These are phyloP conservation scores for Backusella tuberculispora DNA, from an alignment of 192 early-diverging fungal genomes.

Conservation along the genomic window DNA sequence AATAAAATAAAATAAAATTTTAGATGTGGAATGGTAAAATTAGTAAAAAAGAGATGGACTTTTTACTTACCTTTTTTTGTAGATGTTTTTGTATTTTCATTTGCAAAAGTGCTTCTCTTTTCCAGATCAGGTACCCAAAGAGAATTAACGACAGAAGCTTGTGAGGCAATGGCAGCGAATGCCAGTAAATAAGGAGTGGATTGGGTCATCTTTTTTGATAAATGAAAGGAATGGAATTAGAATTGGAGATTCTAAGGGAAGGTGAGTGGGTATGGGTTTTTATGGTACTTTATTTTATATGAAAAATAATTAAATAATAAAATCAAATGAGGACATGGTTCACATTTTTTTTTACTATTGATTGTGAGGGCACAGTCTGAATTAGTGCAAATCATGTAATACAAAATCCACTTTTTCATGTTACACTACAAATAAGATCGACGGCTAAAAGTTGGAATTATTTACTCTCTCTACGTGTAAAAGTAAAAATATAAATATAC, in stretches of 20 bases:
- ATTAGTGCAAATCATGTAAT: not conserved
- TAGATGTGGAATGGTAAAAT: not conserved
- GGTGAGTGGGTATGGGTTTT: too few relatives aligned
- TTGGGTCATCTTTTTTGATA: not conserved
- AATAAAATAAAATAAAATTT: too few relatives aligned
- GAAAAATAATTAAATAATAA: conserved; percentile 13
- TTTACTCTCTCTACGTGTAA: not conserved
- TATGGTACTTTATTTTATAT: not conserved
- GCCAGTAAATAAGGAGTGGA: conserved; percentile 1
- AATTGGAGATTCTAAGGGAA: not conserved
- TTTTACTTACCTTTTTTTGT: not conserved
- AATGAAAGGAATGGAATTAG: not conserved
- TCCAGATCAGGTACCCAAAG: conserved; percentile 1
- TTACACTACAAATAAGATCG: conserved; percentile 1
- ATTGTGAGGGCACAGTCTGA: not conserved
- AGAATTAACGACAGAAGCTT: not conserved
- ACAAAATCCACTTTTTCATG: not conserved
- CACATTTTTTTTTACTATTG: conserved; percentile 6
- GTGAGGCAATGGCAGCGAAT: not conserved
- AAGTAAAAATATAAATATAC: not conserved
- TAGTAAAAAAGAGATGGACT: not conserved
- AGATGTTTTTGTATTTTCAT: not conserved
- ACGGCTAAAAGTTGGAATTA: not conserved
- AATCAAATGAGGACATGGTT: conserved; percentile 14
- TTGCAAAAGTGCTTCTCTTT: not conserved